Evolutionary conservation across 495 filamentous ascomycete genomes (phyloP), one percentile per base, ranked within the genome.

Genomic region (Penicillium samsonianum): DNA sequence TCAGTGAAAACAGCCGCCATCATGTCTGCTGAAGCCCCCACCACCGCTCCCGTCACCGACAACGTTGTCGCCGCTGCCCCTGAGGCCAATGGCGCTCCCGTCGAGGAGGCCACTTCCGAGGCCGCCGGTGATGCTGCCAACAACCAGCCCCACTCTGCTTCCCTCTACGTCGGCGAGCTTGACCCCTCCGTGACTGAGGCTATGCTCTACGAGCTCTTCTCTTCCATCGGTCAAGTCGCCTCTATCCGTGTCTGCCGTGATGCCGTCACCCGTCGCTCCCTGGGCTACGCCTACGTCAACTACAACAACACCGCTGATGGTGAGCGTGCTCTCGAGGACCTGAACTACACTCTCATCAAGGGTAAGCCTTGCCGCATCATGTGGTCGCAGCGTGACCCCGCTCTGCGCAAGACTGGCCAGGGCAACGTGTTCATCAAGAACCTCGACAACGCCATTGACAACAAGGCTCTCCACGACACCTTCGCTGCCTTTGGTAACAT

Each of bases 361-460:
- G 91, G 91, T 67, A 91, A 90, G 73, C 93, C 94, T 33, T 98
- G 95, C 87, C 94, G 94, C 75, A 99, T 99, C 83, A 99, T 99
- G 94, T 99, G 94, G 94, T 98, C 95, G 57, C 94, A 99, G 83
- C 94, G 94, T 77, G 94, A 99, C 78, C 94, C 94, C 62, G 94
- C 93, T 72, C 84, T 98, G 68, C 94, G 94, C 79, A 99, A 99
- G 87, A 99, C 92, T 65, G 94, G 94, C 63, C 92, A 97, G 78
- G 94, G 94, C 71, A 99, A 99, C 71, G 92, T 99, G 65, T 99
- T 99, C 84, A 99, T 99, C 86, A 99, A 99, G 86, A 99, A 99
- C 80, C 80, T 99, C 60, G 94, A 99, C 73, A 86, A 83, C 65
- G 95, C 92, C 68, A 99, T 99, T 67, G 94, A 99, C 78, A 99